Base-by-base conservation (phyloP, 345 rosid genomes). In the Anastatica hierochuntica region DNA sequence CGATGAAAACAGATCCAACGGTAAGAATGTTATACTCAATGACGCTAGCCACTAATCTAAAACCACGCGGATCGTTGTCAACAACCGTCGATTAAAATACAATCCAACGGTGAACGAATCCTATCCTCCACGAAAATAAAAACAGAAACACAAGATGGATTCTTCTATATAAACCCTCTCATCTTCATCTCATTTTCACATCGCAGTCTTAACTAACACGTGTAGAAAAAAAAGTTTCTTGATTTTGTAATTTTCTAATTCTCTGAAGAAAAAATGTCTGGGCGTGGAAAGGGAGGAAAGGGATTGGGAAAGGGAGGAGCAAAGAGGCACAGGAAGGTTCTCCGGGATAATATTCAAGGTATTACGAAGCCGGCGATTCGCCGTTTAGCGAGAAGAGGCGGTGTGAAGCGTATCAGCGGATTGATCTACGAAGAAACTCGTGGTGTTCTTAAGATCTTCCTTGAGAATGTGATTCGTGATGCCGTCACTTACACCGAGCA, bases 281-380 rank as follows among this genome's bases (percentile, higher is more conserved):
- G 76, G 15, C 34, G 76, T 26, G 76, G 76, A 30, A 72, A 72
- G 50, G 76, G 76, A 53, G 76, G 76, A 41, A 72, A 72, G 29
- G 76, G 76, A 48, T 54, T 72, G 29, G 76, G 76, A 23, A 72
- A 72, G 24, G 76, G 76, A 58, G 76, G 76, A 52, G 76, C 76
- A 1, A 72, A 72, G 67, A 41, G 76, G 6, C 76, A 72, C 56
- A 33, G 76, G 39, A 72, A 72, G 52, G 76, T 72, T 1, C 76
- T 72, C 47, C 59, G 74, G 0, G 74, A 70, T 14, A 71, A 71
- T 14, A 71, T 71, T 20, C 75, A 71, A 40, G 75, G 75, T 0
- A 70, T 70, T 31, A 70, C 74, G n/a, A 70, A 70, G 44, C 74
- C 74, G 24, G 74, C 74, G 49, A 70, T 70, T 35, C 57, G 74